Conservation (phyloP, 176 grass and related monocot species). For the Phoenix roebelenii region DNA sequence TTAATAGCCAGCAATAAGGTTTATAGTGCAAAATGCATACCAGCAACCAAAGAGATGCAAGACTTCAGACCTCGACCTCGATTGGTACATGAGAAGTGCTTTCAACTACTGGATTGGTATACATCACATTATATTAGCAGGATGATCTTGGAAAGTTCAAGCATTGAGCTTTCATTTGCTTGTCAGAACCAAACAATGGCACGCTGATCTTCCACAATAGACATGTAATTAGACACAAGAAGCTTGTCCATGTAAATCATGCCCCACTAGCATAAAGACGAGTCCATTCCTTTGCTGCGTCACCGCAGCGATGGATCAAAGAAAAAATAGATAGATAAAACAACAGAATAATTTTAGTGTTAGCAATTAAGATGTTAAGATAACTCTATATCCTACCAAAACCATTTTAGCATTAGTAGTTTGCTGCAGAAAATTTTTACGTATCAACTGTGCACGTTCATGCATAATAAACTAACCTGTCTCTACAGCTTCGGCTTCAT, state of each 20-base stretch:
- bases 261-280: conserved; percentile 69
- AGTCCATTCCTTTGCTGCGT: conserved; percentile 95
- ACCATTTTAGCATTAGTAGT: too few relatives aligned
- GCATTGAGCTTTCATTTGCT: neutral
- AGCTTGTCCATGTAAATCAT: conserved; percentile 9
- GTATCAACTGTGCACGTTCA: too few relatives aligned
- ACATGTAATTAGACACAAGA: neutral
- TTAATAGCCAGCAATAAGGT: too few relatives aligned
- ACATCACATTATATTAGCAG: too few relatives aligned
- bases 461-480: conserved; percentile 38
- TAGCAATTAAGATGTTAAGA: too few relatives aligned
- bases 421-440: too few relatives aligned
- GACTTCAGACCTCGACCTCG: too few relatives aligned
- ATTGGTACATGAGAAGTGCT: too few relatives aligned
- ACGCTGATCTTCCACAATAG: neutral
- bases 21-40: too few relatives aligned
- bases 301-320: neutral
- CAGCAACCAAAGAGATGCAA: too few relatives aligned
- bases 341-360: neutral
- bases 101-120: too few relatives aligned
- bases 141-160: neutral
- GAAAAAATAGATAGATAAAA: neutral
- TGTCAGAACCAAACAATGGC: neutral
- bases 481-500: conserved; percentile 90
- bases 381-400: too few relatives aligned